Conservation (phyloP, 108 stramenopile species). For the Cylindrotheca fusiformis region DNA sequence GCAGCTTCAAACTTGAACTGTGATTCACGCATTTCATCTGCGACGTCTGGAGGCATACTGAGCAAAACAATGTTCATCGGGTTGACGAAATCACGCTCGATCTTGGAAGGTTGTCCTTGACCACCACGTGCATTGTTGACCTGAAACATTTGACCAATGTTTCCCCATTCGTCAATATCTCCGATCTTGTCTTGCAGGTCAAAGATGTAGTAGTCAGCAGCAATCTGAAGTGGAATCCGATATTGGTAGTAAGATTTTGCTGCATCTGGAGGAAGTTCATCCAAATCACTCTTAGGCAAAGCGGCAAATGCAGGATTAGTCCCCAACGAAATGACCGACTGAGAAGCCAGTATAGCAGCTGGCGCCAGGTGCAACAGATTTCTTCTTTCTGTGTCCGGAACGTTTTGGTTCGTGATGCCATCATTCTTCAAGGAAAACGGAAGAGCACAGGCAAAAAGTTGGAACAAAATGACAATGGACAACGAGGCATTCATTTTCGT, state of each 20-base stretch:
- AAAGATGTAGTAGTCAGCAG: slow-evolving; percentile 80
- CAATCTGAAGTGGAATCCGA: slow-evolving; percentile 40
- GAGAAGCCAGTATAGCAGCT: slow-evolving; percentile 3
- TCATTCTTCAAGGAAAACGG: neutral
- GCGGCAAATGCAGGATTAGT: slow-evolving; percentile 12
- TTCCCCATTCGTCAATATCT: slow-evolving; percentile 69
- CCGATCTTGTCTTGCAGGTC: slow-evolving; percentile 62
- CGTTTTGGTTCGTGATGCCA: neutral
- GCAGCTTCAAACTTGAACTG: slow-evolving; percentile 81
- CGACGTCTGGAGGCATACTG: slow-evolving; percentile 74
- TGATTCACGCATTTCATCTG: slow-evolving; percentile 75
- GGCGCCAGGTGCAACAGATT: slow-evolving; percentile 4
- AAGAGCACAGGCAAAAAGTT: no score
- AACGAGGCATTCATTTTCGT: no score
- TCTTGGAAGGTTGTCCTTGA: slow-evolving; percentile 66
- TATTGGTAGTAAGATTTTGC: slow-evolving; percentile 75
- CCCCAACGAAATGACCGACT: no score
- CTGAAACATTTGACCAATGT: slow-evolving; percentile 55
- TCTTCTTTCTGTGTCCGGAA: neutral
- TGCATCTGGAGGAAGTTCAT: slow-evolving; percentile 74
- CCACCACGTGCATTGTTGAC: slow-evolving; percentile 44
- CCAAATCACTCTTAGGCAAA: slow-evolving; percentile 34
- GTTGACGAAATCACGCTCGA: slow-evolving; percentile 82
- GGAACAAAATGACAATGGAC: no score
- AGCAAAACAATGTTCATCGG: slow-evolving; percentile 76